Conservation (phyloP, 1,284 basidiomycete genomes). For the Veloporphyrellus conicus region DNA sequence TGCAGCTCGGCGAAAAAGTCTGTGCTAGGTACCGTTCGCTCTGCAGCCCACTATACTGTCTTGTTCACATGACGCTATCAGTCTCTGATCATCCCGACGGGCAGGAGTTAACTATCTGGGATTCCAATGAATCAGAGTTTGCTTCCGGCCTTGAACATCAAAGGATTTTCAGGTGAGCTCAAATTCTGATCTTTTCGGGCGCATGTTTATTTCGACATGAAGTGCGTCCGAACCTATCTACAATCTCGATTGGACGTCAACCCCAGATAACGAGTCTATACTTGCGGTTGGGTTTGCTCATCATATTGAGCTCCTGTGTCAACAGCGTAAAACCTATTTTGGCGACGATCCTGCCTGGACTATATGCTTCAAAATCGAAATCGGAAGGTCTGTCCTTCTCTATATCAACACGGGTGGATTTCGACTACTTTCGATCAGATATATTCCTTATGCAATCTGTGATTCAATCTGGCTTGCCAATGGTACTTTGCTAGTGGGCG, state of each 20-base stretch:
- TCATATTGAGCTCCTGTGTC: conserved; percentile 77
- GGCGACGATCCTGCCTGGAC: conserved; percentile 79
- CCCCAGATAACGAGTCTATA: conserved; percentile 82
- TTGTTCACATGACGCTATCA: conserved; percentile 27
- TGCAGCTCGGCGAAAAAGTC: conserved; percentile 91
- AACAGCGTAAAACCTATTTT: conserved; percentile 86
- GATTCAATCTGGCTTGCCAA: conserved; percentile 86
- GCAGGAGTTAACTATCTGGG: conserved; percentile 88
- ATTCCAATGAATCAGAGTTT: conserved; percentile 91
- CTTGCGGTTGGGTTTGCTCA: conserved; percentile 81
- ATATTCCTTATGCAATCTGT: conserved; percentile 71
- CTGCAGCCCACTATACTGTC: background rate
- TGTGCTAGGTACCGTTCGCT: conserved; percentile 53
- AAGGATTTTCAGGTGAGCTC: conserved; percentile 51
- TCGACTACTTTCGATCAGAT: conserved; percentile 38
- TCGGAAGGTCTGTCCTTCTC: conserved; percentile 50
- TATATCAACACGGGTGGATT: background rate
- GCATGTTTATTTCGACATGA: conserved; percentile 1
- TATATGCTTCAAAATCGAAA: conserved; percentile 66
- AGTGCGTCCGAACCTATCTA: conserved; percentile 53
- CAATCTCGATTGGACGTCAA: conserved; percentile 90
- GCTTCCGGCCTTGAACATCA: conserved; percentile 81
- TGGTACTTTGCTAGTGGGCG: conserved; percentile 71
- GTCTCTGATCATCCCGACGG: conserved; percentile 54
- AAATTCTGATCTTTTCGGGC: conserved; percentile 12